phyloP scores from a whole-genome alignment of 352 stramenopile genomes.

The Pythium utonaiense region DNA sequence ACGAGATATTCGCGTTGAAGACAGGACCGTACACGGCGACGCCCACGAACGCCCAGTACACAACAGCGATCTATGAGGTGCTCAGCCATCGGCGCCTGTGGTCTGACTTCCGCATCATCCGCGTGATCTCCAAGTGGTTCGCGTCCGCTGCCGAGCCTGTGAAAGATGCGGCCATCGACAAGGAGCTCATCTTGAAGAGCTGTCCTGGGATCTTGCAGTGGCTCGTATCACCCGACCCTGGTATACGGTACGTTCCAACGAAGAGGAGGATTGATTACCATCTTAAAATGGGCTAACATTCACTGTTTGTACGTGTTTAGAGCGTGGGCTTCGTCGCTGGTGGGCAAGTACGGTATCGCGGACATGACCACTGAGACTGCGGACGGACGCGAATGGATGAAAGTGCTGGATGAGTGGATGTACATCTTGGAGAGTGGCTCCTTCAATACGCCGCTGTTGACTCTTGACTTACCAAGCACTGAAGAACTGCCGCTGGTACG shows the following conservation, averaged over 20 bases:
- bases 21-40: background rate
- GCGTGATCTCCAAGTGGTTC: conserved; percentile 71
- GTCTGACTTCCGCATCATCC: conserved; percentile 78
- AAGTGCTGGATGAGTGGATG: conserved; percentile 86
- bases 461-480: conserved; percentile 63
- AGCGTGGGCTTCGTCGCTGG: conserved; percentile 54
- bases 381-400: conserved; percentile 47
- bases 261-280: background rate
- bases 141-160: conserved; percentile 30
- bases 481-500: conserved; percentile 60
- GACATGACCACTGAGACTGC: conserved; percentile 45
- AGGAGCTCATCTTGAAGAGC: conserved; percentile 43
- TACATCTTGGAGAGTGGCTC: conserved; percentile 76
- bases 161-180: conserved; percentile 31
- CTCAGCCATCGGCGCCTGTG: conserved; percentile 70
- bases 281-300: background rate
- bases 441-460: conserved; percentile 70
- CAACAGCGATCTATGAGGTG: conserved; percentile 71
- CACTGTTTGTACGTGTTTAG: conserved; percentile 25
- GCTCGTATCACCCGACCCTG: conserved; percentile 74
- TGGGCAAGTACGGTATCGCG: conserved; percentile 56
- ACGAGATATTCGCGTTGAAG: conserved; percentile 37
- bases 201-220: conserved; percentile 72
- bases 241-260: conserved; percentile 43
- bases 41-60: conserved; percentile 17